Evolutionary conservation across 73 alveolate species (phyloP).

Genomic region (Paramecium tetraurelia): DNA sequence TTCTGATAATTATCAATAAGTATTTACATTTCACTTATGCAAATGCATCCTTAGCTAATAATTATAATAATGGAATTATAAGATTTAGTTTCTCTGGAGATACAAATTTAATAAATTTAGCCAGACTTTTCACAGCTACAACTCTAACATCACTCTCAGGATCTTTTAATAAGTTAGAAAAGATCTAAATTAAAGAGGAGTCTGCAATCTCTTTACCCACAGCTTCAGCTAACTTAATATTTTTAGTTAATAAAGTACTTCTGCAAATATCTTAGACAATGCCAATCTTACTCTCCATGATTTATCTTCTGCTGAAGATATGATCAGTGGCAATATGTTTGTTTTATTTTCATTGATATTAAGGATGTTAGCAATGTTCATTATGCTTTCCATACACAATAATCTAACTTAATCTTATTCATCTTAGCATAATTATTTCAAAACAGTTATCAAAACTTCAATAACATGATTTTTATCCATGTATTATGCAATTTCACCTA

Average conservation of each 20-base stretch:
- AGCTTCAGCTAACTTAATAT: conserved; percentile 85
- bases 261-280: conserved; percentile 93
- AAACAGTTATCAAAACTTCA: conserved; percentile 85
- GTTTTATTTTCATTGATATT: conserved; percentile 87
- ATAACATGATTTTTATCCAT: conserved; percentile 89
- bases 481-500: conserved; percentile 90
- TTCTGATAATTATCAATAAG: conserved; percentile 54
- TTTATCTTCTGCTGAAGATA: conserved; percentile 94
- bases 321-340: conserved; percentile 86
- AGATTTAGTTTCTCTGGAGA: conserved; percentile 75
- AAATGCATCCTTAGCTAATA: conserved; percentile 58
- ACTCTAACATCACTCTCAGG: conserved; percentile 95
- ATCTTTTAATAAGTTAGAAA: conserved; percentile 89
- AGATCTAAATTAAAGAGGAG: conserved; percentile 82
- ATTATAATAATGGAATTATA: conserved; percentile 56
- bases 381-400: conserved; percentile 87
- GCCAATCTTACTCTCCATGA: conserved; percentile 98
- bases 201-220: conserved; percentile 92
- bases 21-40: conserved; percentile 51
- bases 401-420: conserved; percentile 96
- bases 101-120: conserved; percentile 65
- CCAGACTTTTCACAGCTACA: conserved; percentile 85
- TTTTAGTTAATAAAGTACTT: conserved; percentile 13
- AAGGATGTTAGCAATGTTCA: conserved; percentile 88
- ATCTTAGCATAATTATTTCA: conserved; percentile 87